Percentiles rank a stretch among this genome's conserved stretches.
phyloP scores from a whole-genome alignment of 176 grass and related monocot species.

The Lolium multiflorum region DNA sequence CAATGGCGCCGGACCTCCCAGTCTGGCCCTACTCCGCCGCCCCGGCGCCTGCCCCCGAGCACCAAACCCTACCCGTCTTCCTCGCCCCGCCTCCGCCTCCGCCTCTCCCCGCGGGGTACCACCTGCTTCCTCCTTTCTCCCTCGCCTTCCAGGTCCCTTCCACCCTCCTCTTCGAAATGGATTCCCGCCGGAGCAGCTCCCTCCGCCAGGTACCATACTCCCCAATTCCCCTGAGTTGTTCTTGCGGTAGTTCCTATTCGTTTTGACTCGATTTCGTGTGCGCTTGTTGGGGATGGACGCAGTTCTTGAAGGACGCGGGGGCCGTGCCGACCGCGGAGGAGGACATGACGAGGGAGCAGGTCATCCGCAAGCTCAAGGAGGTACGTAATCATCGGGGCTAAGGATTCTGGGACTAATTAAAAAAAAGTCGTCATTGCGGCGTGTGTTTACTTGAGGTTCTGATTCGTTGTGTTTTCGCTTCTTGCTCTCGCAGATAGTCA shows the following conservation, averaged over 20 bases:
- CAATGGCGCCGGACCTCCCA: slow-evolving; percentile 2
- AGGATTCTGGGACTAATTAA: neutral
- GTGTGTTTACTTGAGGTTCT: neutral
- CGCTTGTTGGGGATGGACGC: neutral
- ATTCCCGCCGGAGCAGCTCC: slow-evolving; percentile 48
- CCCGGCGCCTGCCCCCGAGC: too few relatives aligned
- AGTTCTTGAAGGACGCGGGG: slow-evolving; percentile 55
- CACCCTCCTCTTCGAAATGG: slow-evolving; percentile 44
- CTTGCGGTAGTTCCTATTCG: neutral
- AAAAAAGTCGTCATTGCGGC: neutral
- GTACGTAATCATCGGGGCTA: slow-evolving; percentile 32
- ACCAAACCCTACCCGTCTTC: slow-evolving; percentile 46
- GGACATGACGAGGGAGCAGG: slow-evolving; percentile 53
- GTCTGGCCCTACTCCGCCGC: neutral
- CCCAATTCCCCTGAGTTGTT: neutral
- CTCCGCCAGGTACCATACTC: slow-evolving; percentile 44
- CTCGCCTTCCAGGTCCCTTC: slow-evolving; percentile 34
- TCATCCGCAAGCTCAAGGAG: slow-evolving; percentile 67
- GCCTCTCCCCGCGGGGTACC: neutral
- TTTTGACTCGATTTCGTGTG: neutral
- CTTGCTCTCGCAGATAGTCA: slow-evolving; percentile 60
- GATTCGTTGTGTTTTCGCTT: neutral
- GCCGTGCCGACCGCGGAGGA: slow-evolving; percentile 58
- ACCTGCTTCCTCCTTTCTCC: neutral
- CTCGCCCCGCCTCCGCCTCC: slow-evolving; percentile 6